Evolutionary conservation across 1,139 yeast species (phyloP), one percentile per base, ranked within the genome.

Genomic region (Debaryomyces nepalensis): DNA sequence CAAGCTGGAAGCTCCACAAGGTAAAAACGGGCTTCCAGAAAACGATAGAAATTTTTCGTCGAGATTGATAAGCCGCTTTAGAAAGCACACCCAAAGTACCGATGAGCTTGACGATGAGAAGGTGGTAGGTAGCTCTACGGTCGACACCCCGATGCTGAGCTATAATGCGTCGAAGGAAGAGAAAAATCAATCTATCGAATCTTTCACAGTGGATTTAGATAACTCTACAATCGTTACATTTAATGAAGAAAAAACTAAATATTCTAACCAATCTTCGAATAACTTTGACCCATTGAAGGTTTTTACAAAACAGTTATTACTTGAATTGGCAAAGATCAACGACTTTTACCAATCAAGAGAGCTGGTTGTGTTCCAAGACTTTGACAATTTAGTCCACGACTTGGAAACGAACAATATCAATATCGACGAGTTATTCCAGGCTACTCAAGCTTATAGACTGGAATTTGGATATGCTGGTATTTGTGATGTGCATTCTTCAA

Each of bases 271-370:
- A 10, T 44, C 49, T 11, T 46, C 56, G 11, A 44, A 47, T 7
- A 34, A 39, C 2, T 59, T 59, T 24, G 81, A 79, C 51, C 81
- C 85, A 2, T 69, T 75, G 37, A 68, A 64, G 20, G 68, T 71
- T 1, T 85, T 85, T 50, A 52, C 70, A 27, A 63, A 66, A 40
- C 79, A 81, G 12, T 67, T 85, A 43, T 73, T 82, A 51, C 61
- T 57, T 21, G 90, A 85, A 56, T 68, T 82, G 45, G 54, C 56
- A 27, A 83, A 82, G 54, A 73, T 86, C 32, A 76, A 77, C 55
- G 58, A 58, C n/a, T 85, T 85, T 54, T 83, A 75, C 57, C 55
- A 58, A 30, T 51, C 54, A 5, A 81, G 78, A 44, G 84, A 80
- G 54, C 57, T 59, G 15, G 79, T 77, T 48, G 63, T 82, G 3